Conservation (phyloP, 169 alveolate genomes). For the Eimeria acervulina region DNA sequence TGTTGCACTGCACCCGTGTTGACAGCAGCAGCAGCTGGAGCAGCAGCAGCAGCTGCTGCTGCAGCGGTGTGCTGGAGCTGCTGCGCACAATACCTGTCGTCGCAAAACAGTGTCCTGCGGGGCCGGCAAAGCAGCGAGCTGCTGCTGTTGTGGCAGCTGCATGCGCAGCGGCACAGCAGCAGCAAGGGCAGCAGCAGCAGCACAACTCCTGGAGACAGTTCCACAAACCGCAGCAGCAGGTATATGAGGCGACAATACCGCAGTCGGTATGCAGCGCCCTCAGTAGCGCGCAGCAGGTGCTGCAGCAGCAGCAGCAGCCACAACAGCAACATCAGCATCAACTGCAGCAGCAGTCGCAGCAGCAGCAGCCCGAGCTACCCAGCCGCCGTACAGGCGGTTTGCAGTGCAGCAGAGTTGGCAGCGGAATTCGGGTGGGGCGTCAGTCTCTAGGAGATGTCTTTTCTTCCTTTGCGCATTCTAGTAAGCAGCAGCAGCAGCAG, state of each 20-base stretch:
- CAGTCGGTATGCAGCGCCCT: slow-evolving; percentile 28
- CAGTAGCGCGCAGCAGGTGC: slow-evolving; percentile 12
- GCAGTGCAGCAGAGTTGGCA: slow-evolving; percentile 7
- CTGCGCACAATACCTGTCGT: background rate
- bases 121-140: slow-evolving; percentile 13
- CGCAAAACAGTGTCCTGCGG: background rate
- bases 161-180: slow-evolving; percentile 25
- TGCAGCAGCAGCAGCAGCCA: slow-evolving; percentile 7
- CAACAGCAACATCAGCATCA: slow-evolving; percentile 29
- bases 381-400: slow-evolving; percentile 23
- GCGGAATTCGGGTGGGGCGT: background rate
- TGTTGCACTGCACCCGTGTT: background rate
- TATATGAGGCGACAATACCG: background rate
- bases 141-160: slow-evolving; percentile 38
- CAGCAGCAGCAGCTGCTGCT: background rate
- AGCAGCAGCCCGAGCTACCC: slow-evolving; percentile 4
- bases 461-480: background rate
- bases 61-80: slow-evolving; percentile 13
- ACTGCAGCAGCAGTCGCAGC: background rate
- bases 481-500: background rate
- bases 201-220: background rate
- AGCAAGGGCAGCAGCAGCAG: slow-evolving; percentile 44
- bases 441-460: slow-evolving; percentile 25
- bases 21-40: slow-evolving; percentile 2
- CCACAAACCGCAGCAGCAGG: slow-evolving; percentile 13